A percentile compares a stretch with the other conserved stretches of the same genome.
These are phyloP conservation scores for Amphicarpaea edgeworthii DNA, from an alignment of 306 rosid genomes.

Conservation along the genomic window DNA sequence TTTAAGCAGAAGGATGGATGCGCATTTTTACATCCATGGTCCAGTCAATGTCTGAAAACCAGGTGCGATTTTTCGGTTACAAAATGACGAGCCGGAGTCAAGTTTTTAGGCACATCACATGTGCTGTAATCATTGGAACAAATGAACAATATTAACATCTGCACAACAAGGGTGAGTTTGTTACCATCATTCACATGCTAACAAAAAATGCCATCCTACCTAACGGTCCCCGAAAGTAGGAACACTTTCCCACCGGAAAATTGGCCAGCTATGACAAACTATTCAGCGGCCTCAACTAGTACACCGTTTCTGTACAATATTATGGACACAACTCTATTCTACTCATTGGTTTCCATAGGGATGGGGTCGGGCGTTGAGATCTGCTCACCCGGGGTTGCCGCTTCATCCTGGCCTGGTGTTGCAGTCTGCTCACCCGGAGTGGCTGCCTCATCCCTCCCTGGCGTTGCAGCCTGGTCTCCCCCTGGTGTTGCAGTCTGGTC, in stretches of 20 bases:
- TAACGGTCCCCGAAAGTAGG: constrained; percentile 6
- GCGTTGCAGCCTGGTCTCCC: constrained; percentile 40
- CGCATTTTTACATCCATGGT: constrained; percentile 12
- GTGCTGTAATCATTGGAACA: constrained; percentile 11
- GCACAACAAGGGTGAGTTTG: background rate
- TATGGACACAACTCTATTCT: constrained; percentile 37
- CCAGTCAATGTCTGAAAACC: background rate
- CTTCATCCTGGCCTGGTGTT: background rate
- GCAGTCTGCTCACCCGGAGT: background rate
- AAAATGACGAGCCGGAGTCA: constrained; percentile 14
- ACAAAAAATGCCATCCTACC: constrained; percentile 1
- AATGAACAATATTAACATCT: constrained; percentile 35
- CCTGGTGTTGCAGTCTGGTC: constrained; percentile 39
- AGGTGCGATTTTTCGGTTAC: background rate
- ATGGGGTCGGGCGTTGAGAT: background rate
- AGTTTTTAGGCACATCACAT: constrained; percentile 25
- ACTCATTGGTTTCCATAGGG: constrained; percentile 41
- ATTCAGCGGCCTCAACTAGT: constrained; percentile 25
- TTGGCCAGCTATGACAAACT: constrained; percentile 21
- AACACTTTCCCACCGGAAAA: constrained; percentile 36
- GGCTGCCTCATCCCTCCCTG: background rate
- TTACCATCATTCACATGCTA: constrained; percentile 28
- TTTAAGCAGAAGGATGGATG: background rate
- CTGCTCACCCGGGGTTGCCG: background rate
- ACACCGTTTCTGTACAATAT: constrained; percentile 44